These are phyloP conservation scores for Stemphylium lycopersici DNA, from an alignment of 2,329 filamentous ascomycete species.

Conservation along the genomic window DNA sequence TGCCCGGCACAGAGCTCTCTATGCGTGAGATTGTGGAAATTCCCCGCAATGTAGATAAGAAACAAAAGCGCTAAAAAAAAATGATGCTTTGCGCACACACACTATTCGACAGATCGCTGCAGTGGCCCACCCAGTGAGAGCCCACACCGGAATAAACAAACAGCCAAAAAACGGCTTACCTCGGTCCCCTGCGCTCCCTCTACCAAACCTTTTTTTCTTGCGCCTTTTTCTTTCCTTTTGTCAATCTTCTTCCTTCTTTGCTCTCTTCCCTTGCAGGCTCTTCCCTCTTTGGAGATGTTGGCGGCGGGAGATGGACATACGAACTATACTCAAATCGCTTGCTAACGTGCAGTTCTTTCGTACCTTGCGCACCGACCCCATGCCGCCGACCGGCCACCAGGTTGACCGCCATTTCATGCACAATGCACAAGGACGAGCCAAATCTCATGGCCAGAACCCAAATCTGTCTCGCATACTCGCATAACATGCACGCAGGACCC, in stretches of 20 bases:
- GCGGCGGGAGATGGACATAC: too few relatives aligned
- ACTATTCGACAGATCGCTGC: background rate
- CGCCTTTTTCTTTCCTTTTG: too few relatives aligned
- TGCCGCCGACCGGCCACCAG: background rate
- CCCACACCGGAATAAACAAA: too few relatives aligned
- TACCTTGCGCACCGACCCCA: too few relatives aligned
- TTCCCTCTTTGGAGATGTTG: too few relatives aligned
- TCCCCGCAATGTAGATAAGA: background rate
- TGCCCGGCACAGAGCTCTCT: background rate
- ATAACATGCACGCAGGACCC: conserved; percentile 5
- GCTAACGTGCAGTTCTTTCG: background rate
- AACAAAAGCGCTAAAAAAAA: background rate
- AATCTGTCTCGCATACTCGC: background rate
- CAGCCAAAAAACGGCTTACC: background rate
- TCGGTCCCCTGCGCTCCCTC: background rate
- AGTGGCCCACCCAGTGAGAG: background rate
- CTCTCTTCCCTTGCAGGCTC: too few relatives aligned
- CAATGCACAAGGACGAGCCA: conserved; percentile 9
- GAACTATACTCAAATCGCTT: too few relatives aligned
- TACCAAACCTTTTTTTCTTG: too few relatives aligned
- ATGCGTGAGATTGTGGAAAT: background rate
- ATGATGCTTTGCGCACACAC: background rate
- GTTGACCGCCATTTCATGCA: conserved; percentile 26
- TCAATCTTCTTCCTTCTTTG: too few relatives aligned
- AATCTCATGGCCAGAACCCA: background rate